Evolutionary conservation across 129 eudicot genomes (phyloP).

Genomic region (Ambrosia artemisiifolia): DNA sequence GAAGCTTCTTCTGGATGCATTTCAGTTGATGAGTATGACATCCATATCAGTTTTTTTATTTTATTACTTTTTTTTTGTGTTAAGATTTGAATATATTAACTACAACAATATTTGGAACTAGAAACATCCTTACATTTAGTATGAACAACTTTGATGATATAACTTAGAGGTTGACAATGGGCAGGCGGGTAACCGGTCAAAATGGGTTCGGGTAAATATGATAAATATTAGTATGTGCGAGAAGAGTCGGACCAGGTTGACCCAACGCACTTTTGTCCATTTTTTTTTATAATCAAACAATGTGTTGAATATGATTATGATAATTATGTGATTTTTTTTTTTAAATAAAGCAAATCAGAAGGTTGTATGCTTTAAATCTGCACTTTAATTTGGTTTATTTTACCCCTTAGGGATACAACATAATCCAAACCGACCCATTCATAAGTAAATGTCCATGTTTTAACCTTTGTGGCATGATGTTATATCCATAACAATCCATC

Average conservation of each 20-base stretch:
- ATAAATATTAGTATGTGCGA: neutral
- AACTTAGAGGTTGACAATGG: neutral
- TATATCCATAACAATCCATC: neutral
- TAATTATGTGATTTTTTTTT: no score
- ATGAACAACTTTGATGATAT: neutral
- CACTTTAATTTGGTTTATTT: neutral
- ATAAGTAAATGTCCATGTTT: no score
- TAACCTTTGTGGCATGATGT: neutral
- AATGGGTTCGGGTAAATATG: neutral
- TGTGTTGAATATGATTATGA: no score
- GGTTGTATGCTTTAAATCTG: neutral
- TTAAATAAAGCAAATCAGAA: neutral
- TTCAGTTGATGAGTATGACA: constrained; percentile 39
- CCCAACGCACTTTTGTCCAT: neutral
- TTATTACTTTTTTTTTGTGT: neutral
- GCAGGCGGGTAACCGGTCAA: neutral
- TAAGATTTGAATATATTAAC: neutral
- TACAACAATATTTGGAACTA: neutral
- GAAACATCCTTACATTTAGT: neutral
- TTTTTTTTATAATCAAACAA: neutral
- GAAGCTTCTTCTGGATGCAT: constrained; percentile 34
- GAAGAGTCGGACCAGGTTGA: neutral
- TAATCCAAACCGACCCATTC: no score
- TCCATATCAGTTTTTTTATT: neutral
- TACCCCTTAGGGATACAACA: neutral